Evolutionary conservation across 192 early-diverging fungal species (phyloP).

Genomic region (Geranomyces variabilis): DNA sequence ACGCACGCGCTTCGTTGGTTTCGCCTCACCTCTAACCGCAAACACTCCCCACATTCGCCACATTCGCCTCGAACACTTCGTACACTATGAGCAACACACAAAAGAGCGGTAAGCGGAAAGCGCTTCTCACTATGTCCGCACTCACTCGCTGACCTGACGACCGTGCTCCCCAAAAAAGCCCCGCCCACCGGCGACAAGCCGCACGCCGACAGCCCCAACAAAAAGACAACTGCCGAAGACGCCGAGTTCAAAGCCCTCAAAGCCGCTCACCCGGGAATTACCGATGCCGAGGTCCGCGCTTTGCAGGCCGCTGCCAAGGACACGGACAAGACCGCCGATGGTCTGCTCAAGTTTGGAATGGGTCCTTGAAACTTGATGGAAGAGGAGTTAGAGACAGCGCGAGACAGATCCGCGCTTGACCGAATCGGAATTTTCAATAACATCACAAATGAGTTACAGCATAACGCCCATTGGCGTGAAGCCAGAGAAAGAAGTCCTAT

Average conservation of each 20-base stretch:
- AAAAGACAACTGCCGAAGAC: not conserved
- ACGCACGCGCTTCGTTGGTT: no score
- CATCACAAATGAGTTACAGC: no score
- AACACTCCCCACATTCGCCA: no score
- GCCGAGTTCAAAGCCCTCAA: slow-evolving; percentile 1
- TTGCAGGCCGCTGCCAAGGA: slow-evolving; percentile 3
- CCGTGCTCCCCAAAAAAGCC: not conserved
- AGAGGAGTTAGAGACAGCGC: no score
- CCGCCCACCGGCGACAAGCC: not conserved
- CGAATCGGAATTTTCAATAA: no score
- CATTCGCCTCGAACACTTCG: no score
- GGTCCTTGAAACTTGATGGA: not conserved
- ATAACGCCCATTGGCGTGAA: not conserved
- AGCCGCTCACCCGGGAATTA: slow-evolving; percentile 8
- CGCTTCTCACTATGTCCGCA: no score
- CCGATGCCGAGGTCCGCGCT: slow-evolving; percentile 6
- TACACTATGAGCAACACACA: no score
- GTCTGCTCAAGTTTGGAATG: slow-evolving; percentile 1
- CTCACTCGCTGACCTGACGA: no score
- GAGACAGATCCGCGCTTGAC: no score
- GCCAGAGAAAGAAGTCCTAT: not conserved
- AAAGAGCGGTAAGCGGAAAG: no score
- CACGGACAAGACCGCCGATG: not conserved
- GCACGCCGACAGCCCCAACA: not conserved
- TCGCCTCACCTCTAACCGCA: no score